Evolutionary conservation across 352 stramenopile species (phyloP).

Genomic region (Globisporangium acanthophoron): DNA sequence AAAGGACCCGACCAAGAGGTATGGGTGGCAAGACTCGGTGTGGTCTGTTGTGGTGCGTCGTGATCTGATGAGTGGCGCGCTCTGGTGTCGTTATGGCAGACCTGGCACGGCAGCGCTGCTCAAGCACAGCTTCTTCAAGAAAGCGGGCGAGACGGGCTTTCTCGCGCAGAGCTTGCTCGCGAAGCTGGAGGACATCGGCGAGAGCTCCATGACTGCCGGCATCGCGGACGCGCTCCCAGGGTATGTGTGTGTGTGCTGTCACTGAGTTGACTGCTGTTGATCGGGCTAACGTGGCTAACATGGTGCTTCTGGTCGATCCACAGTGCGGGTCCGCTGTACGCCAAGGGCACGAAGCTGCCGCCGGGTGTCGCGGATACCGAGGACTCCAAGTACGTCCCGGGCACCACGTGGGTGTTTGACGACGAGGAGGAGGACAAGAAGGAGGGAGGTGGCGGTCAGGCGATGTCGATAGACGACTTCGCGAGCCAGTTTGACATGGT

Average conservation of each 20-base stretch:
- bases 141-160: conserved; percentile 66
- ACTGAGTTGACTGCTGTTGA: background rate
- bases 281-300: background rate
- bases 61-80: background rate
- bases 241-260: conserved; percentile 25
- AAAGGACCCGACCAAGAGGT: conserved; percentile 85
- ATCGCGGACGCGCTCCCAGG: conserved; percentile 77
- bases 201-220: conserved; percentile 82
- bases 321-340: conserved; percentile 77
- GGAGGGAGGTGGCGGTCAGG: conserved; percentile 8
- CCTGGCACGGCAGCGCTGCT: conserved; percentile 74
- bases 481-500: conserved; percentile 85
- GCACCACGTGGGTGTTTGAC: conserved; percentile 88
- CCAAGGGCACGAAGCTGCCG: conserved; percentile 71
- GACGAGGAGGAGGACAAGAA: conserved; percentile 75
- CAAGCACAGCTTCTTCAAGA: conserved; percentile 90
- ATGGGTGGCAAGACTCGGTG: conserved; percentile 17
- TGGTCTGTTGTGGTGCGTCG: background rate
- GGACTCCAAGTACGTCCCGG: conserved; percentile 79
- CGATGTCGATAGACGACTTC: conserved; percentile 85
- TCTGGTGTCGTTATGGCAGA: conserved; percentile 19
- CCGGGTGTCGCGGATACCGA: conserved; percentile 51
- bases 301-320: background rate
- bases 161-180: conserved; percentile 56
- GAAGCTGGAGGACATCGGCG: conserved; percentile 86